Conservation (phyloP, 352 stramenopile genomes). For the Pelagophyceae sp. region DNA sequence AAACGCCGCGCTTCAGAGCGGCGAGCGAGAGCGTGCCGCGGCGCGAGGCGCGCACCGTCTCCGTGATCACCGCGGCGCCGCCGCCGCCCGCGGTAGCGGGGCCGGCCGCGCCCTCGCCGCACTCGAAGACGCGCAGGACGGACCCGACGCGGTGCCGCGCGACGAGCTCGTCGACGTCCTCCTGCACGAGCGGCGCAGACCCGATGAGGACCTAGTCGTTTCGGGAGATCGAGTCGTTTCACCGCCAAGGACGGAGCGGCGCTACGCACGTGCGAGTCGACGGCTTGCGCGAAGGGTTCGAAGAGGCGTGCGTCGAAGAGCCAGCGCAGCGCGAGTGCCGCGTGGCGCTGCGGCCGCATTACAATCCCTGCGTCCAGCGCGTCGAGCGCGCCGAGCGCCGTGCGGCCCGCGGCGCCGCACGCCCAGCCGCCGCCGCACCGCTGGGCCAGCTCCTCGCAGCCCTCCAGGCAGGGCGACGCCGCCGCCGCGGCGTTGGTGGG, state of each 20-base stretch:
- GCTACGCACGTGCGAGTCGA: background rate
- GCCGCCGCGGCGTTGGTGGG: background rate
- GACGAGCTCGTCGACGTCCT: background rate
- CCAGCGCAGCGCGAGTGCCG: background rate
- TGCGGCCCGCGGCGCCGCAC: too few species aligned
- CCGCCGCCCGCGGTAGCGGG: background rate
- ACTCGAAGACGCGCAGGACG: background rate
- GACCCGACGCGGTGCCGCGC: background rate
- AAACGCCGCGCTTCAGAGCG: background rate
- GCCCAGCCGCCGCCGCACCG: too few species aligned
- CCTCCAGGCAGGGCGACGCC: too few species aligned
- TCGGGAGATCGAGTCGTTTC: too few species aligned
- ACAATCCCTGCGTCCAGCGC: background rate
- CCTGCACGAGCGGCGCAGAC: background rate
- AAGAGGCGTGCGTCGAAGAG: background rate
- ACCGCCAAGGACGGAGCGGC: too few species aligned
- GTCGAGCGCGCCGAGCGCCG: background rate
- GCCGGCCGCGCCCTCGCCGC: too few species aligned
- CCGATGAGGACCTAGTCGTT: background rate
- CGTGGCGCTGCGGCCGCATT: background rate
- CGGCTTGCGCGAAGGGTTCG: background rate
- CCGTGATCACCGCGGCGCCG: too few species aligned
- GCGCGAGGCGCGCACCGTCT: too few species aligned
- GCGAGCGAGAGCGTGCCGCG: background rate
- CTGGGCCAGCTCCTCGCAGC: too few species aligned